A percentile compares a stretch with the other conserved stretches of the same genome.
These are phyloP conservation scores for Capsella bursapastoris DNA, from an alignment of 345 rosid genomes.

Conservation along the genomic window DNA sequence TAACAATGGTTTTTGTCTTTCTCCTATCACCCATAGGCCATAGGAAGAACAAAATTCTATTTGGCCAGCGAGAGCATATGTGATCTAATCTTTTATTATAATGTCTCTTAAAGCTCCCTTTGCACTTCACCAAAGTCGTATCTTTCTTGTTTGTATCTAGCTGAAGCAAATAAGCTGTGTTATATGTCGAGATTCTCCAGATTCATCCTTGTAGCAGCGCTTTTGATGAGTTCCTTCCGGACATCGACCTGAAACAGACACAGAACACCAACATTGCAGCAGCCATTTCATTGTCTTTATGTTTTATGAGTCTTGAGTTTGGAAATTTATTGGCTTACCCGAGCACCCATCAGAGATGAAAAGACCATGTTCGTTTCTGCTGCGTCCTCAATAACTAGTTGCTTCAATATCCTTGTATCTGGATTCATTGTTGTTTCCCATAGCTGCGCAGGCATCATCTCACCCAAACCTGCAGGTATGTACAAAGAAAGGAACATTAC, in stretches of 20 bases:
- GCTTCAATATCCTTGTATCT: slow-evolving; percentile 73
- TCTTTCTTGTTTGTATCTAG: slow-evolving; percentile 13
- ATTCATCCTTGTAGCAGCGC: slow-evolving; percentile 61
- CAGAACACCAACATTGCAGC: slow-evolving; percentile 1
- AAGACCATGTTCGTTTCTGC: slow-evolving; percentile 73
- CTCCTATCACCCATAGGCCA: slow-evolving; percentile 14
- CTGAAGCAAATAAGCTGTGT: slow-evolving; percentile 27
- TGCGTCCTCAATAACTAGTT: slow-evolving; percentile 77
- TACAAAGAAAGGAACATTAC: background rate
- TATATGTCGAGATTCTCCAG: slow-evolving; percentile 77
- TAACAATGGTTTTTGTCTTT: background rate
- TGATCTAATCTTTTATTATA: background rate
- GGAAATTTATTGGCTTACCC: slow-evolving; percentile 52
- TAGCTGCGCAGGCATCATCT: slow-evolving; percentile 91
- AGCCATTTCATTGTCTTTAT: background rate
- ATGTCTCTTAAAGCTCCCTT: slow-evolving; percentile 12
- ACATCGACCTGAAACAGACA: slow-evolving; percentile 64
- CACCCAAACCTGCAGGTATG: slow-evolving; percentile 72
- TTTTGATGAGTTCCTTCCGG: slow-evolving; percentile 79
- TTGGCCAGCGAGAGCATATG: slow-evolving; percentile 16
- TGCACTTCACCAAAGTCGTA: slow-evolving; percentile 6
- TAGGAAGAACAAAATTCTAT: slow-evolving; percentile 10
- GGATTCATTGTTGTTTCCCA: slow-evolving; percentile 97
- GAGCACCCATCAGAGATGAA: slow-evolving; percentile 89
- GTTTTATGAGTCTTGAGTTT: background rate